A percentile compares a stretch with the other conserved stretches of the same genome.
Conservation (phyloP, 371 early-diverging fungal species). For the Ordospora colligata region DNA sequence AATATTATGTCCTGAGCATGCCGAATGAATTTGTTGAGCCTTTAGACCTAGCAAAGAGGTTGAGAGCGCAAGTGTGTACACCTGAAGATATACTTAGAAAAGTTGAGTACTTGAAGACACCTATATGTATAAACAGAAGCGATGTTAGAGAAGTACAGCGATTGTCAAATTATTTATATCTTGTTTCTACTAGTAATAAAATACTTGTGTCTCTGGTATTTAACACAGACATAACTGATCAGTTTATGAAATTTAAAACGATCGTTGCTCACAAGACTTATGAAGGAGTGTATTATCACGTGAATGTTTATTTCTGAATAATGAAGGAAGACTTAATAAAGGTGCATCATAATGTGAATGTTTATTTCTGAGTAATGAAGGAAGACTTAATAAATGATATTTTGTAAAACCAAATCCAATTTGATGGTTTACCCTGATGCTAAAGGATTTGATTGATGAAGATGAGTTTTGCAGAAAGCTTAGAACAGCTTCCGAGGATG, state of each 20-base stretch:
- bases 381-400: background rate
- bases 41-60: background rate
- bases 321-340: too few species aligned
- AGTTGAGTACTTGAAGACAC: background rate
- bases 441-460: background rate
- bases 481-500: background rate
- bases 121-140: background rate
- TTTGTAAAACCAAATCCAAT: background rate
- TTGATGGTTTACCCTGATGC: background rate
- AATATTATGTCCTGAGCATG: background rate
- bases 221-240: background rate
- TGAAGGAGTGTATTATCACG: background rate
- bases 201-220: background rate
- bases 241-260: background rate
- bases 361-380: background rate
- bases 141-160: background rate
- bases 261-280: background rate
- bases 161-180: background rate
- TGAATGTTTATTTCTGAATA: background rate
- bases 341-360: background rate
- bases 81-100: background rate
- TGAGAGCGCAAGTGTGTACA: background rate
- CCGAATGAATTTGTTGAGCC: background rate
- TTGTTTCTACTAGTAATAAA: background rate
- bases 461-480: constrained; percentile 3